These are phyloP conservation scores for Bimuria novae-zelandiae DNA, from an alignment of 2,329 filamentous ascomycete genomes.

Conservation along the genomic window DNA sequence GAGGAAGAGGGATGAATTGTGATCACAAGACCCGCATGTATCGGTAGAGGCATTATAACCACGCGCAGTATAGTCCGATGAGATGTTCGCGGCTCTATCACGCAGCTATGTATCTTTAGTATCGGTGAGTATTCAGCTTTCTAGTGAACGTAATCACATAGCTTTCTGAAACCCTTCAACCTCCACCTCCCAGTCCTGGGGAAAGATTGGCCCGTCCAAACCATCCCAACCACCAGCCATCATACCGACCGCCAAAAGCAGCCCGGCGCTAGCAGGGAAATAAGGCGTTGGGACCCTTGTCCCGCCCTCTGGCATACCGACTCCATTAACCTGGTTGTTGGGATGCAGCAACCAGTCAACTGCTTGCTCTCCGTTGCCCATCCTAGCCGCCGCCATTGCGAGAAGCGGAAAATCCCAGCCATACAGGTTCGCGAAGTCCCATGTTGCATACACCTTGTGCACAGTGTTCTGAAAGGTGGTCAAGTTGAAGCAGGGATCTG, in stretches of 20 bases:
- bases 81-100: no score
- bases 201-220: conserved; percentile 53
- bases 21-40: background rate
- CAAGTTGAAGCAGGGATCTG: conserved; percentile 31
- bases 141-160: conserved; percentile 21
- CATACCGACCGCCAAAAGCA: conserved; percentile 61
- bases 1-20: conserved; percentile 53
- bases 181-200: conserved; percentile 53
- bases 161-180: conserved; percentile 54
- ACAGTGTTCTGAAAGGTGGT: conserved; percentile 37
- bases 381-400: conserved; percentile 35
- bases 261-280: conserved; percentile 57
- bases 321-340: conserved; percentile 60
- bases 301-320: conserved; percentile 60
- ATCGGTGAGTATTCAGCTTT: background rate
- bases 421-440: conserved; percentile 43
- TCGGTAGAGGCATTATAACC: background rate
- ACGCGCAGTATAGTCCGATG: background rate
- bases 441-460: conserved; percentile 35
- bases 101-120: background rate
- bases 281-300: conserved; percentile 61
- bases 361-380: conserved; percentile 34
- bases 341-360: conserved; percentile 53
- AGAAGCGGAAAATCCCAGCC: conserved; percentile 43
- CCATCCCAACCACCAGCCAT: conserved; percentile 63